Base-by-base conservation (phyloP, 805 yeast genomes). In the Starmerella vaccinii region DNA sequence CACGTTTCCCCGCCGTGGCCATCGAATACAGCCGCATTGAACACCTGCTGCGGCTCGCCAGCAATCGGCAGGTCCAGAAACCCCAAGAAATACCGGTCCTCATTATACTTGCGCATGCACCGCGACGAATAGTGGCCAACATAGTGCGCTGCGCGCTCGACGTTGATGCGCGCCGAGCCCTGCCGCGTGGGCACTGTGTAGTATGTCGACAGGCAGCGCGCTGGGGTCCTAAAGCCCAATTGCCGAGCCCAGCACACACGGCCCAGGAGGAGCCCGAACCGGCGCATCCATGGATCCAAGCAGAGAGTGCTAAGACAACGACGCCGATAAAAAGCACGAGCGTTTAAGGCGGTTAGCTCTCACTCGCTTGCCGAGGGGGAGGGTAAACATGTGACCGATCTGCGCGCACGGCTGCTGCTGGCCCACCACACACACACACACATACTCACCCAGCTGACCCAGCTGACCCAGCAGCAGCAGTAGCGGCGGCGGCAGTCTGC, bases 1-100 rank as follows among this genome's bases (percentile, higher is more conserved):
- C 95, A 85, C 49, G 81, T 80, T 22, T 72, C 73, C 21, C 95
- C 95, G 7, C 97, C 98, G 67, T 92, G 98, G 9, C 98, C 98
- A 67, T 92, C 98, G 65, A 84, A 88, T 1, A 92, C 75, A 42
- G 78, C 77, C 60, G 85, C 80, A 57, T 77, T 78, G 68, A 90
- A 84, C 18, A 81, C 78, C 46, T 68, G 63, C 24, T 66, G 62
- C 52, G 49, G 53, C 18, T 32, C 38, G 18, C 50, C 49, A 19
- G 52, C 44, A 47, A 49, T 50, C 12, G 51, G 49, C 24, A 78
- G 61, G 15, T 71, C 67, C 34, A 86, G 60, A 47, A 85, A 76
- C 24, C 77, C 76, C 19, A 88, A 85, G 47, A 77, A 76, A 65
- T 77, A 83, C 41, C 78, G 71, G 67, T 90, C 98, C 65, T 90